These are phyloP conservation scores for Melanomma pulvis-pyrius DNA, from an alignment of 495 filamentous ascomycete genomes.

Conservation along the genomic window DNA sequence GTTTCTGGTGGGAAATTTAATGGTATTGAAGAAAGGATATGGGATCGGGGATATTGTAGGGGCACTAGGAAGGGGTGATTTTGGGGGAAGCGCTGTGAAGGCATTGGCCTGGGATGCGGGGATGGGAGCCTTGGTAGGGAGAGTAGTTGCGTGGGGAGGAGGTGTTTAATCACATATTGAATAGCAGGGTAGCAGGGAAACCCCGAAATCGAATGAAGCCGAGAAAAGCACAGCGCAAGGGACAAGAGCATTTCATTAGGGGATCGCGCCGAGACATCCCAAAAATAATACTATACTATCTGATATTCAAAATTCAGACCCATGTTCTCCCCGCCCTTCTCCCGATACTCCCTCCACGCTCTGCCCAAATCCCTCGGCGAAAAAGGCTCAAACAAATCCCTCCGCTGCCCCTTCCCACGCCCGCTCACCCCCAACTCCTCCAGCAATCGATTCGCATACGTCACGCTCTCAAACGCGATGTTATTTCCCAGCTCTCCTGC, in stretches of 20 bases:
- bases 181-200: too few relatives aligned
- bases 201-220: too few relatives aligned
- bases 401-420: not conserved
- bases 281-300: too few relatives aligned
- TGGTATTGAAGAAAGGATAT: slow-evolving; percentile 4
- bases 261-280: too few relatives aligned
- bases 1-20: slow-evolving; percentile 17
- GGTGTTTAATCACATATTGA: not conserved
- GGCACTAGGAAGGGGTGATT: not conserved
- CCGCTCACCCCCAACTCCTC: not conserved
- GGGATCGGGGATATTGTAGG: not conserved
- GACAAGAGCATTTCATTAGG: too few relatives aligned
- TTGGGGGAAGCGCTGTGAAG: slow-evolving; percentile 14
- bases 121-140: not conserved
- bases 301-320: too few relatives aligned
- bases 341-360: slow-evolving; percentile 2
- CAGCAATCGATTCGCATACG: slow-evolving; percentile 2
- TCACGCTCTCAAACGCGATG: slow-evolving; percentile 2
- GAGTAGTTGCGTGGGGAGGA: slow-evolving; percentile 9
- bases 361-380: not conserved
- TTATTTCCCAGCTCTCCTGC: not conserved
- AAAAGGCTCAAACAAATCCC: not conserved
- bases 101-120: slow-evolving; percentile 23
- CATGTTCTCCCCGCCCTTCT: not conserved
- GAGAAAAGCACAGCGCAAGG: too few relatives aligned